Percentiles rank a stretch among this genome's conserved stretches.
These are phyloP conservation scores for Trichoderma endophyticum DNA, from an alignment of 2,329 filamentous ascomycete species.

Conservation along the genomic window DNA sequence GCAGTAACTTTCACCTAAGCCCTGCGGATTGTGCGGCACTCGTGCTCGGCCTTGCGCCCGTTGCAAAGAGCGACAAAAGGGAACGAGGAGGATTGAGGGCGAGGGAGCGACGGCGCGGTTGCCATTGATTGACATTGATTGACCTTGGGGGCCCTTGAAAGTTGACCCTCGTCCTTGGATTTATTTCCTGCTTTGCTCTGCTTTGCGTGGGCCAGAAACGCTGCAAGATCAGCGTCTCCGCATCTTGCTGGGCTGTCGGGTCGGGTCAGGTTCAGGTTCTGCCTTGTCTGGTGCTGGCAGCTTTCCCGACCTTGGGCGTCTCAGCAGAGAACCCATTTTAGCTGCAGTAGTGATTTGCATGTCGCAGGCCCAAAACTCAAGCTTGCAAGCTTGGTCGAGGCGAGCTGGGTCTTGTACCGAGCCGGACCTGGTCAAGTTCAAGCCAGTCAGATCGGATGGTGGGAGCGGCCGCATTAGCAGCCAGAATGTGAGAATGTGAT, in stretches of 20 bases:
- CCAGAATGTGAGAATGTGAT: neutral
- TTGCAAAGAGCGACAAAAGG: neutral
- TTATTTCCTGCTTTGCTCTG: neutral
- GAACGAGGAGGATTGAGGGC: neutral
- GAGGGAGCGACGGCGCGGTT: neutral
- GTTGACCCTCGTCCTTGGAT: neutral
- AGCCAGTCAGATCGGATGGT: constrained; percentile 14
- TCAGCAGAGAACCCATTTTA: constrained; percentile 6
- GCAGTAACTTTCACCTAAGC: neutral
- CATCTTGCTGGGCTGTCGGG: neutral
- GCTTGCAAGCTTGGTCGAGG: neutral
- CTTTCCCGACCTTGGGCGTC: neutral
- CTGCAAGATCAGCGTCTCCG: constrained; percentile 10
- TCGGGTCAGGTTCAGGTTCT: neutral
- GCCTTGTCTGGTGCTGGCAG: neutral
- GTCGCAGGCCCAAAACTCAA: neutral
- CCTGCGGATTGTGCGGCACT: neutral
- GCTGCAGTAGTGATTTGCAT: constrained; percentile 21
- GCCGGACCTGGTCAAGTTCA: neutral
- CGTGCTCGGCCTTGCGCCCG: neutral
- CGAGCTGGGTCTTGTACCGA: constrained; percentile 3
- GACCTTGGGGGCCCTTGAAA: too few species aligned
- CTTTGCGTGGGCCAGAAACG: neutral
- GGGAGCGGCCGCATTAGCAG: neutral
- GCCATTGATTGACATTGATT: too few species aligned